phyloP scores from a whole-genome alignment of 202 grass and related monocot species.

The Setaria viridis region DNA sequence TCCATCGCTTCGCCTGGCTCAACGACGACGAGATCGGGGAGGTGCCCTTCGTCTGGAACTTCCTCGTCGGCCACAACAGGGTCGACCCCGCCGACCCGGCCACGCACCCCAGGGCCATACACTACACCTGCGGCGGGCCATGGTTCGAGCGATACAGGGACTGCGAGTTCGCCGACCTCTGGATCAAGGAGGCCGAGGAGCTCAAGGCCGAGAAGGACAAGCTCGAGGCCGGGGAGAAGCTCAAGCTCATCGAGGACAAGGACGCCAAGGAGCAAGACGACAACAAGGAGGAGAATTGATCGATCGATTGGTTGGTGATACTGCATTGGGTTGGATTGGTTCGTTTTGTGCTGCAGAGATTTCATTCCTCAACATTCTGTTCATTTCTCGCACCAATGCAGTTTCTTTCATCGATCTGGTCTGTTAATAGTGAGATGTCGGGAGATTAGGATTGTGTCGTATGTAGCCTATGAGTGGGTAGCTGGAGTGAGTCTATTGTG shows the following conservation, averaged over 20 bases:
- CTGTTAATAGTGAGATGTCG: constrained; percentile 9
- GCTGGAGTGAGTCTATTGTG: constrained; percentile 4
- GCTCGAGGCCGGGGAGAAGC: not conserved
- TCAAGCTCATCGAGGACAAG: not conserved
- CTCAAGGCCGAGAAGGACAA: constrained; percentile 23
- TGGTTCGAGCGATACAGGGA: constrained; percentile 64
- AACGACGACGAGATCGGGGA: not conserved
- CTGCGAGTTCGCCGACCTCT: constrained; percentile 70
- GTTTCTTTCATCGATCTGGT: not conserved
- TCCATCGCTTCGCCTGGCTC: not conserved
- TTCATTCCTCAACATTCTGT: not conserved
- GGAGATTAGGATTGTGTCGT: constrained; percentile 8
- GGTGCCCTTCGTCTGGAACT: constrained; percentile 65
- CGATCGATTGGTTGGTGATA: not conserved
- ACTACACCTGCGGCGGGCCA: constrained; percentile 63
- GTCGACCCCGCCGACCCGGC: constrained; percentile 31
- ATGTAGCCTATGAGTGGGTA: constrained; percentile 16
- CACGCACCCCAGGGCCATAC: constrained; percentile 50
- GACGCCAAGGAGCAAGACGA: not conserved
- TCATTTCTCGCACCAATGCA: constrained; percentile 3
- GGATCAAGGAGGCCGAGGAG: constrained; percentile 48
- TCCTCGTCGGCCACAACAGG: constrained; percentile 61
- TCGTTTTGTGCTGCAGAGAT: constrained; percentile 14
- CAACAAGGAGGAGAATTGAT: not conserved
- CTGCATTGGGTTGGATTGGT: constrained; percentile 31